Base-by-base conservation (phyloP, 169 alveolate species). In the Haemoproteus tartakovskyi region DNA sequence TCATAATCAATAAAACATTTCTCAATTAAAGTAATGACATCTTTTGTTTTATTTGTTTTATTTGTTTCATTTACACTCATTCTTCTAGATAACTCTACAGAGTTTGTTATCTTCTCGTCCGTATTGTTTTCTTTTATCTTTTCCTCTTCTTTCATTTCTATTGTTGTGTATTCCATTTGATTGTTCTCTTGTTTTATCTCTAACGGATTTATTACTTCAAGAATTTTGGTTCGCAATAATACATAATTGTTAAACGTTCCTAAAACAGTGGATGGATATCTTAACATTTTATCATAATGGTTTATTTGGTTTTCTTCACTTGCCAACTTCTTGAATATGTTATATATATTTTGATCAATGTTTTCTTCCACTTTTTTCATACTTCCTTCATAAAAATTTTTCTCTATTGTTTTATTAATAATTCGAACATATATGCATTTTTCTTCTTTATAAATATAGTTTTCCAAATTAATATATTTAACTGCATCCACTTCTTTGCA, bases 1-100 rank as follows among this genome's bases (percentile, higher is more conserved):
- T 74, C 84, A 74, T 74, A 59, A 74, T 74, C 84, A 12, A 74
- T 74, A 12, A 57, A 57, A 4, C 84, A 62, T 27, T 74, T 74
- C 29, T 74, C 84, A 5, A 74, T 74, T 6, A 74, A 47, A 19
- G 84, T 74, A 22, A 74, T 24, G 26, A 74, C 40, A 22, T 74
- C 78, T 45, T 60, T 56, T 2, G 27, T 26, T 8, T 64, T 36
- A 33, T 33, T 33, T 6, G 5, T 33, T 6, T 33, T 9, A 33
- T 9, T 9, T 6, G 43, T 33, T 6, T 33, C 9, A 33, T 33
- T 9, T 6, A 33, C 43, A 33, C 14, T 9, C 43, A 33, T 33
- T 6, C 9, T 9, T 6, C 5, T 9, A 33, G 43, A 6, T 9
- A 33, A 6, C 5, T 33, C 43, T 6, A 33, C 9, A 33, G 14